A percentile compares a stretch with the other conserved stretches of the same genome.
phyloP scores from a whole-genome alignment of 208 protist genomes.

The Naegleria gruberi region DNA sequence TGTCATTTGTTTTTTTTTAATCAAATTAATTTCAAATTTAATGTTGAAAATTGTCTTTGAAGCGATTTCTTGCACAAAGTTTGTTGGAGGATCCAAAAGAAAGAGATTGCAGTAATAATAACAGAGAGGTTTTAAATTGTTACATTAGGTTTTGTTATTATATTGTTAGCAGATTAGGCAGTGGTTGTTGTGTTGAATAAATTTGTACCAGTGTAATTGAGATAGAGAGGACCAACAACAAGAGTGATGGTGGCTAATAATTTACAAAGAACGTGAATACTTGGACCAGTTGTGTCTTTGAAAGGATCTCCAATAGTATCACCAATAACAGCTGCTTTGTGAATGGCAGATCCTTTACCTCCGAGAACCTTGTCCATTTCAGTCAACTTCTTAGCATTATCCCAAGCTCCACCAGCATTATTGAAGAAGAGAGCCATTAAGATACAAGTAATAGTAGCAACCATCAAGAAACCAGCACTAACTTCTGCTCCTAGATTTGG shows the following conservation, averaged over 20 bases:
- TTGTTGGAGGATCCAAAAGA: not conserved
- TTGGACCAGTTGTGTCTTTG: constrained; percentile 28
- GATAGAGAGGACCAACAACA: constrained; percentile 27
- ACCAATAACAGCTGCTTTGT: constrained; percentile 25
- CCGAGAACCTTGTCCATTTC: constrained; percentile 19
- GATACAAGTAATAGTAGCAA: constrained; percentile 29
- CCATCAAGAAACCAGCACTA: constrained; percentile 30
- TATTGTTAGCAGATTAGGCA: too few species aligned
- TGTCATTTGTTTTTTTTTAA: not conserved
- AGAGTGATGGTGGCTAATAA: constrained; percentile 30
- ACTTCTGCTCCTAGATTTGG: constrained; percentile 27
- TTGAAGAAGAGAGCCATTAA: constrained; percentile 25
- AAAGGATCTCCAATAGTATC: constrained; percentile 35
- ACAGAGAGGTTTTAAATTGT: too few species aligned
- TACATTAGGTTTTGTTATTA: too few species aligned
- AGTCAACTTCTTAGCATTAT: constrained; percentile 26
- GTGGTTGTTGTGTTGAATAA: too few species aligned
- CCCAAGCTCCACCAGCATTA: constrained; percentile 26
- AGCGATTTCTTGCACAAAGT: too few species aligned
- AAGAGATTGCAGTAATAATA: too few species aligned
- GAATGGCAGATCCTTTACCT: not conserved
- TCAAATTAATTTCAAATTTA: not conserved
- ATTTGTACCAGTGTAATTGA: constrained; percentile 13
- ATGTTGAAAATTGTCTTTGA: not conserved
- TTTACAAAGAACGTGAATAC: constrained; percentile 28